Conservation (phyloP, 148 eudicot species). For the Fagopyrum tataricum region DNA sequence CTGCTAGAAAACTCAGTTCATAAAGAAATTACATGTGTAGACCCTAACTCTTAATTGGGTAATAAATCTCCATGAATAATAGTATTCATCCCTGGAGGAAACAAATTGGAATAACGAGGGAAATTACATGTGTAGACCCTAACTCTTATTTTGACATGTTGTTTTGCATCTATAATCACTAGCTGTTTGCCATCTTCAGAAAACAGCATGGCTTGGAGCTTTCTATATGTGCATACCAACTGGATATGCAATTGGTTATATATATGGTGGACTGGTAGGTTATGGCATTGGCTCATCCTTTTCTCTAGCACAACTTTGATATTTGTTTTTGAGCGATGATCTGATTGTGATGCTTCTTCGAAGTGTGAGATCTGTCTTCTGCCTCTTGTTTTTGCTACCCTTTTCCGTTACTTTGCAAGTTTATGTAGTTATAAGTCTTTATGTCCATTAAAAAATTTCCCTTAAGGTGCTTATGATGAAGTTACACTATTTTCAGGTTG, state of each 20-base stretch:
- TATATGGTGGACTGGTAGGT: constrained; percentile 88
- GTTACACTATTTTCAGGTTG: constrained; percentile 40
- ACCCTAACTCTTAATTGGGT: neutral
- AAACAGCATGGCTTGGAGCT: constrained; percentile 82
- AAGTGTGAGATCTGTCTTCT: neutral
- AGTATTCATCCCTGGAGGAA: neutral
- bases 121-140: no score
- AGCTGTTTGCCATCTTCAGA: constrained; percentile 35
- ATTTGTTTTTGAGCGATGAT: constrained; percentile 2
- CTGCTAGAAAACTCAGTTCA: neutral
- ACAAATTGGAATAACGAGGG: neutral
- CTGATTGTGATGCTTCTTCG: neutral
- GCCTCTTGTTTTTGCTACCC: neutral
- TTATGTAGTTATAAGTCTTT: neutral
- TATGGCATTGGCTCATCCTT: neutral
- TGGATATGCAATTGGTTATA: constrained; percentile 91
- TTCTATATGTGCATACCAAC: constrained; percentile 98
- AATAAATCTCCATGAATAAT: neutral
- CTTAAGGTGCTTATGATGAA: neutral
- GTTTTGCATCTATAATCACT: neutral
- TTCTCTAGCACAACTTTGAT: constrained; percentile 8
- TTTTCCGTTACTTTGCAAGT: neutral
- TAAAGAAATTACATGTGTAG: neutral
- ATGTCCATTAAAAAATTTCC: neutral
- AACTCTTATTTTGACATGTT: no score